A percentile compares a stretch with the other conserved stretches of the same genome.
Evolutionary conservation across 1,139 yeast species (phyloP).

Genomic region (Lodderomyces parapsilosis): DNA sequence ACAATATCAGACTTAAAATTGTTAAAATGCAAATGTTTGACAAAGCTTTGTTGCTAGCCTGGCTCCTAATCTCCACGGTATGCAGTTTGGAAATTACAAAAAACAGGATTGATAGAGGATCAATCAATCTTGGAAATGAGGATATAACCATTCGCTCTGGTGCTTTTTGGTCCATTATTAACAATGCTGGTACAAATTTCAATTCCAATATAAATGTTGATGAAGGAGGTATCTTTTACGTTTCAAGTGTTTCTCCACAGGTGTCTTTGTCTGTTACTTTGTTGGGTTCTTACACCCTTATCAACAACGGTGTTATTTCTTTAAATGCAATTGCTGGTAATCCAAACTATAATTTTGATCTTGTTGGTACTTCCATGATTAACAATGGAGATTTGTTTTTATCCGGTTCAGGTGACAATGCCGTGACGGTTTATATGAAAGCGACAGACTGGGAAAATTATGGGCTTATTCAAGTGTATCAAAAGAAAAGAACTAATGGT

Average conservation of each 20-base stretch:
- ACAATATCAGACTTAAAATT: too few relatives aligned
- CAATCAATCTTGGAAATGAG: conserved; percentile 20
- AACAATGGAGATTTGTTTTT: conserved; percentile 31
- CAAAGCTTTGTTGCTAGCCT: too few relatives aligned
- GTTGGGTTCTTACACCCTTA: conserved; percentile 11
- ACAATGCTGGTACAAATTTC: conserved; percentile 23
- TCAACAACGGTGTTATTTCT: conserved; percentile 27
- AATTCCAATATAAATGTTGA: conserved; percentile 21
- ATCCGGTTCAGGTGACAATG: conserved; percentile 22
- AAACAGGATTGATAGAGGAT: conserved; percentile 16
- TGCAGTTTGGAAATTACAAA: too few relatives aligned
- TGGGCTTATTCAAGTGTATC: conserved; percentile 26
- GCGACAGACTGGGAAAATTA: conserved; percentile 24
- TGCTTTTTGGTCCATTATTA: conserved; percentile 31
- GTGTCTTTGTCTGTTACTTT: conserved; percentile 15
- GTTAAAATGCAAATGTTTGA: too few relatives aligned
- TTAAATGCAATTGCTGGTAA: conserved; percentile 21
- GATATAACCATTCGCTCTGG: conserved; percentile 25
- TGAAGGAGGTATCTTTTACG: conserved; percentile 25
- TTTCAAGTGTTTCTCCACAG: conserved; percentile 16
- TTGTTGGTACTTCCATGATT: conserved; percentile 20
- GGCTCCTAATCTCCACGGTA: too few relatives aligned
- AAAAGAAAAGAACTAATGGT: conserved; percentile 20
- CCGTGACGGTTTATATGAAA: conserved; percentile 20
- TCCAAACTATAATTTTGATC: conserved; percentile 19